Percentiles rank a stretch among this genome's conserved stretches.
phyloP scores from a whole-genome alignment of 257 asterid species.

The Rhazya stricta region DNA sequence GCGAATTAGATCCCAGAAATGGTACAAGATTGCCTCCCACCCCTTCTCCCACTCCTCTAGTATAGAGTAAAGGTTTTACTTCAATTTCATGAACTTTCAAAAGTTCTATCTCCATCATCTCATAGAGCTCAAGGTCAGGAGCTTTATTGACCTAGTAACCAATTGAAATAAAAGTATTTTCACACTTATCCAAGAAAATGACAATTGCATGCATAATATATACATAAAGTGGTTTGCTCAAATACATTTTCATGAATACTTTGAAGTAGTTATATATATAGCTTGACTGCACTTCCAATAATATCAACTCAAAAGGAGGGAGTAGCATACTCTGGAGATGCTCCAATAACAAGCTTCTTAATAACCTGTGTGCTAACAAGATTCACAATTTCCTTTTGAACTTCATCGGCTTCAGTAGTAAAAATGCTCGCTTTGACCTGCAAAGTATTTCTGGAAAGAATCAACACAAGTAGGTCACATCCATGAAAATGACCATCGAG shows the following conservation, averaged over 20 bases:
- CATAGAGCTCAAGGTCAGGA: not conserved
- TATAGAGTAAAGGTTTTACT: not conserved
- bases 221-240: not conserved
- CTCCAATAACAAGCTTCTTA: conserved; percentile 68
- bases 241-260: not conserved
- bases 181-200: not conserved
- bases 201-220: not conserved
- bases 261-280: not conserved
- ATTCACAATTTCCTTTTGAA: conserved; percentile 61
- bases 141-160: not conserved
- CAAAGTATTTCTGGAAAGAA: conserved; percentile 11
- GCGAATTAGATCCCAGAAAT: not conserved
- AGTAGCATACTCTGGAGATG: conserved; percentile 61
- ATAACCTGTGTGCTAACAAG: conserved; percentile 46
- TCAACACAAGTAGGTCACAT: conserved; percentile 5
- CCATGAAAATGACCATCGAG: not conserved
- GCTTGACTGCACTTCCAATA: conserved; percentile 2
- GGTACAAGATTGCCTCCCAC: not conserved
- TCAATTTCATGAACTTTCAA: not conserved
- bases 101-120: not conserved
- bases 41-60: not conserved
- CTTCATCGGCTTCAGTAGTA: conserved; percentile 55
- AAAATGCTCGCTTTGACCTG: conserved; percentile 66
- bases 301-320: conserved; percentile 19
- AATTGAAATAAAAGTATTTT: not conserved